Conservation (phyloP, 208 protist species). For the Leptomonas seymouri region DNA sequence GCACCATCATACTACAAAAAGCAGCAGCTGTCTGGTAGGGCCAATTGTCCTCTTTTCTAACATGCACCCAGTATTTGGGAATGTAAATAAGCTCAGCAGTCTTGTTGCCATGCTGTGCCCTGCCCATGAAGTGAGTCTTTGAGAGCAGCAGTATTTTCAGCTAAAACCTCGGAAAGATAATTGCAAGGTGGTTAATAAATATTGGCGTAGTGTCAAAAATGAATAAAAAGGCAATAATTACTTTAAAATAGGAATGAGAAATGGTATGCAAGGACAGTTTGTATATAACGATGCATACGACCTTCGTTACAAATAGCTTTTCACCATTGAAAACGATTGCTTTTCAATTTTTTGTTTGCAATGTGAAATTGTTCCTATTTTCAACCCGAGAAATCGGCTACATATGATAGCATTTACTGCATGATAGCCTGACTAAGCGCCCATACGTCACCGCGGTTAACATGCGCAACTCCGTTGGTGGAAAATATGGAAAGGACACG, state of each 20-base stretch:
- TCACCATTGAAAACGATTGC: not conserved
- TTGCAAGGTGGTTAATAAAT: not conserved
- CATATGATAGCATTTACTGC: slow-evolving; percentile 26
- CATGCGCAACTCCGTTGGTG: slow-evolving; percentile 41
- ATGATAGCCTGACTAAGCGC: slow-evolving; percentile 43
- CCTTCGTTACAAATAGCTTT: not conserved
- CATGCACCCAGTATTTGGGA: not conserved
- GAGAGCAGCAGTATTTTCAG: too few species aligned
- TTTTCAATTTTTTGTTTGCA: not conserved
- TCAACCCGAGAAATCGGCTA: not conserved
- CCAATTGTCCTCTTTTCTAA: not conserved
- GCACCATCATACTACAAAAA: not conserved
- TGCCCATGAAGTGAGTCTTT: not conserved
- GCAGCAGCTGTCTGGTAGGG: not conserved
- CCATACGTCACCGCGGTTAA: slow-evolving; percentile 49
- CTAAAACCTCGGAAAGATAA: not conserved
- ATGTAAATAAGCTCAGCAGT: not conserved
- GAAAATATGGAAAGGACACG: slow-evolving; percentile 41
- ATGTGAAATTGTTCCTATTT: not conserved
- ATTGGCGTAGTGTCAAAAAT: not conserved
- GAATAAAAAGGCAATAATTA: not conserved
- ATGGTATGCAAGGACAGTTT: not conserved
- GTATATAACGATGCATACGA: not conserved
- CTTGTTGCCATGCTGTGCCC: not conserved
- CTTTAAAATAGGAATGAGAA: not conserved